These are phyloP conservation scores for Phalaenopsis equestris DNA, from an alignment of 106 monocot species.

Conservation along the genomic window DNA sequence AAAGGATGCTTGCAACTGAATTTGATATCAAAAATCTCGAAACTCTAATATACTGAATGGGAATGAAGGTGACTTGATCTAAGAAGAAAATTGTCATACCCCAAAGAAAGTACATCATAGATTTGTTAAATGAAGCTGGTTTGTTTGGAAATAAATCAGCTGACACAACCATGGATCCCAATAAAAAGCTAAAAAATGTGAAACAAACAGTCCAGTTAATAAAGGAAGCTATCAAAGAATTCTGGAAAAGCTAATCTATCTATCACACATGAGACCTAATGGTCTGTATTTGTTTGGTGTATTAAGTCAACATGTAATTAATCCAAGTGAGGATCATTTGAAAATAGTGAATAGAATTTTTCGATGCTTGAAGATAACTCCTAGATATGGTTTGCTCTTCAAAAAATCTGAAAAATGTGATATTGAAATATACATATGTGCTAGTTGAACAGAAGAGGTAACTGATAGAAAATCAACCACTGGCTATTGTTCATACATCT, in stretches of 20 bases:
- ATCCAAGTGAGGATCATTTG: constrained; percentile 7
- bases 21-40: too few species aligned
- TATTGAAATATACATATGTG: neutral
- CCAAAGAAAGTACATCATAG: too few species aligned
- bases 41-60: too few species aligned
- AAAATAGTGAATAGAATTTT: constrained; percentile 3
- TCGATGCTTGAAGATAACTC: constrained; percentile 5
- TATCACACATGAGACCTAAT: too few species aligned
- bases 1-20: too few species aligned
- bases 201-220: neutral
- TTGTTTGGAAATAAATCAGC: neutral
- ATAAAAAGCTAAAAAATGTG: neutral
- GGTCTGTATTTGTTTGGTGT: neutral
- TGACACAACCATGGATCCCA: constrained; percentile 1
- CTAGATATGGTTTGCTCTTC: constrained; percentile 1
- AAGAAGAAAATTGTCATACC: too few species aligned
- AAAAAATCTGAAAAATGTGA: neutral
- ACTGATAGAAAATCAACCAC: too few species aligned
- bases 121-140: too few species aligned
- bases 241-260: neutral
- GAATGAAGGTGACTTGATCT: too few species aligned
- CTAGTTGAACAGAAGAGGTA: neutral
- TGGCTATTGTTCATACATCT: too few species aligned
- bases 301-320: neutral
- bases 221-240: constrained; percentile 1